phyloP scores from a whole-genome alignment of 1,284 basidiomycete genomes.

The Coniferiporia weirii region DNA sequence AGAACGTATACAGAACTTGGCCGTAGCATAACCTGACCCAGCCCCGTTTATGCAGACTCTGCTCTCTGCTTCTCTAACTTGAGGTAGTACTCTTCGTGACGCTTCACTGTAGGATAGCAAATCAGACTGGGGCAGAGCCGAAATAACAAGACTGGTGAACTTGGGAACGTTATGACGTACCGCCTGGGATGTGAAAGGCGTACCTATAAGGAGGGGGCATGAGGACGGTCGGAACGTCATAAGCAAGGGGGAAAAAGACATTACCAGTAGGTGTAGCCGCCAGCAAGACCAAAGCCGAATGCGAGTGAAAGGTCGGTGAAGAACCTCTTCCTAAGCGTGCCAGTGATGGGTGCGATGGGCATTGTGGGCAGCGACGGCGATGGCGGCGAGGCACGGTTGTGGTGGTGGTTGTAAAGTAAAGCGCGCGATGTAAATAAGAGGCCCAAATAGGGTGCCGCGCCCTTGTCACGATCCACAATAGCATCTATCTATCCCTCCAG shows the following conservation, averaged over 20 bases:
- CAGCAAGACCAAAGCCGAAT: conserved; percentile 66
- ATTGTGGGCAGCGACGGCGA: conserved; percentile 33
- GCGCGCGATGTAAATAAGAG: conserved; percentile 33
- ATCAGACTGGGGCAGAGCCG: conserved; percentile 12
- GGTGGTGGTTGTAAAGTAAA: conserved; percentile 30
- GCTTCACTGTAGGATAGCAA: conserved; percentile 49
- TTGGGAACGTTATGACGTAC: conserved; percentile 42
- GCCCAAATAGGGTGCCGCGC: conserved; percentile 21
- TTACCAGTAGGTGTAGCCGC: conserved; percentile 77
- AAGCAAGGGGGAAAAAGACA: conserved; percentile 18
- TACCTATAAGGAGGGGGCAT: conserved; percentile 51
- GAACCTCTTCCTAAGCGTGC: conserved; percentile 83
- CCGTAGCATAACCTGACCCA: neutral
- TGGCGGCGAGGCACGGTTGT: conserved; percentile 19
- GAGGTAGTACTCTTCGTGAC: conserved; percentile 78
- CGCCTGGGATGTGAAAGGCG: conserved; percentile 64
- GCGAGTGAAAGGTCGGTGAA: conserved; percentile 73
- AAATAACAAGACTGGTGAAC: neutral
- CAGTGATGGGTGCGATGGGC: conserved; percentile 83
- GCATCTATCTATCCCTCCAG: conserved; percentile 1
- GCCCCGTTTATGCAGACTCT: conserved; percentile 34
- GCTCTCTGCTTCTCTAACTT: conserved; percentile 64
- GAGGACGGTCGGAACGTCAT: conserved; percentile 1
- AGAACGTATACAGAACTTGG: no score
- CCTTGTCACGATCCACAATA: neutral